phyloP scores from a whole-genome alignment of 768 basidiomycete species.

The Lactarius psammicola region DNA sequence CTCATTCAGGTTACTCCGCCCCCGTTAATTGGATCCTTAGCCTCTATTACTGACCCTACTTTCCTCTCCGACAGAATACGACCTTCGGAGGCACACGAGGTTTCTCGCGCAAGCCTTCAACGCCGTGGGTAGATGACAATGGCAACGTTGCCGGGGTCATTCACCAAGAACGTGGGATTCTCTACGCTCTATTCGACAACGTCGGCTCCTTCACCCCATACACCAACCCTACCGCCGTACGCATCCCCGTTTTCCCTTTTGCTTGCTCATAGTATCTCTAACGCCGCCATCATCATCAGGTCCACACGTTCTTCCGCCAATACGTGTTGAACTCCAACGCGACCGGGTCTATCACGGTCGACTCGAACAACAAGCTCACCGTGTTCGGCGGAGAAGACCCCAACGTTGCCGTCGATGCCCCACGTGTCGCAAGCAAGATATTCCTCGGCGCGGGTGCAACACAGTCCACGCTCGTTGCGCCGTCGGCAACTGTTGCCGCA shows the following conservation, averaged over 20 bases:
- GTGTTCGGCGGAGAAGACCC: slow-evolving; percentile 54
- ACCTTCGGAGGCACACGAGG: slow-evolving; percentile 78
- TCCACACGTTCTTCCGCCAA: slow-evolving; percentile 58
- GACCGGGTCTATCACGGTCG: slow-evolving; percentile 52
- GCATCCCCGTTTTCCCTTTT: slow-evolving; percentile 38
- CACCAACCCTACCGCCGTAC: slow-evolving; percentile 46
- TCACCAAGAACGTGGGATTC: slow-evolving; percentile 69
- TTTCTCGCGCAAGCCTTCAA: slow-evolving; percentile 65
- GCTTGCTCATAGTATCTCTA: background rate
- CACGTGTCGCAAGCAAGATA: slow-evolving; percentile 58
- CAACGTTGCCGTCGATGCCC: slow-evolving; percentile 43
- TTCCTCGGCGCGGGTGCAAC: slow-evolving; percentile 46
- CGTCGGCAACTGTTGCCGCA: slow-evolving; percentile 36
- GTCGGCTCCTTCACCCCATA: slow-evolving; percentile 44
- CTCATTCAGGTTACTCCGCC: slow-evolving; percentile 16
- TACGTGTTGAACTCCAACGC: slow-evolving; percentile 63
- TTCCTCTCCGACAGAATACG: slow-evolving; percentile 54
- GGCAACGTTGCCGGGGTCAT: slow-evolving; percentile 65
- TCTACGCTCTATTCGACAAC: slow-evolving; percentile 40
- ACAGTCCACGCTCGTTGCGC: slow-evolving; percentile 32
- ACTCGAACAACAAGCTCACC: slow-evolving; percentile 30
- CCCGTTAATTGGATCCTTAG: background rate
- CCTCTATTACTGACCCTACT: background rate
- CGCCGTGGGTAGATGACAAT: slow-evolving; percentile 61
- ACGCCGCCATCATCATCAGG: slow-evolving; percentile 39